phyloP scores from a whole-genome alignment of 768 basidiomycete species.

The Lactifluus pinguis region DNA sequence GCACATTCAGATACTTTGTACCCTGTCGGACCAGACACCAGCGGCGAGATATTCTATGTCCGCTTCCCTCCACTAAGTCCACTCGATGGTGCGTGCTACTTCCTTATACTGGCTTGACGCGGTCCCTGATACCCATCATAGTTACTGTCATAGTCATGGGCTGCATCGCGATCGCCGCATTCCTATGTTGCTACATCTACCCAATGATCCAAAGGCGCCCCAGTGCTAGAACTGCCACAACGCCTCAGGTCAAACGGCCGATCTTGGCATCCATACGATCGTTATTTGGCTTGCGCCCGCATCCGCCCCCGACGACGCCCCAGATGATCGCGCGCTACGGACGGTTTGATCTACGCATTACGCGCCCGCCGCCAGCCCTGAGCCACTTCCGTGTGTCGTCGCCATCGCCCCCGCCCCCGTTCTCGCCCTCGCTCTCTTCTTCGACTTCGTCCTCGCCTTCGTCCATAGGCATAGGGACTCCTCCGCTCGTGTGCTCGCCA shows the following conservation, averaged over 20 bases:
- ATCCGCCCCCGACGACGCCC: neutral
- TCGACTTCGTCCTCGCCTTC: neutral
- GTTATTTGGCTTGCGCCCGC: neutral
- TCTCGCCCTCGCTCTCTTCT: neutral
- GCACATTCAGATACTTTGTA: conserved; percentile 9
- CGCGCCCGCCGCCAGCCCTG: conserved; percentile 6
- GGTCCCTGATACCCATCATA: neutral
- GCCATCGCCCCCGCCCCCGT: neutral
- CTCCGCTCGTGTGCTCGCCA: neutral
- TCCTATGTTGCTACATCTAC: conserved; percentile 15
- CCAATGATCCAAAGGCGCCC: neutral
- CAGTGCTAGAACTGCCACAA: neutral
- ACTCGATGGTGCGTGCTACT: conserved; percentile 2
- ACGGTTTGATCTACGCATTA: conserved; percentile 7
- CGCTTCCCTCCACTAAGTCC: conserved; percentile 9
- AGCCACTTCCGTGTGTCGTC: neutral
- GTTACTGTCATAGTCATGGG: neutral
- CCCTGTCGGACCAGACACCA: conserved; percentile 7
- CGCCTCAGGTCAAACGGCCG: neutral
- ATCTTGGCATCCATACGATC: neutral
- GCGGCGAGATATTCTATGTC: conserved; percentile 7
- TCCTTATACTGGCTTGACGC: neutral
- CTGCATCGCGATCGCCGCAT: conserved; percentile 3
- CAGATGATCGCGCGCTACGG: conserved; percentile 11
- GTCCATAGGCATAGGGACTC: neutral